These are phyloP conservation scores for Fusarium nisikadoi DNA, from an alignment of 2,329 filamentous ascomycete genomes.

Conservation along the genomic window DNA sequence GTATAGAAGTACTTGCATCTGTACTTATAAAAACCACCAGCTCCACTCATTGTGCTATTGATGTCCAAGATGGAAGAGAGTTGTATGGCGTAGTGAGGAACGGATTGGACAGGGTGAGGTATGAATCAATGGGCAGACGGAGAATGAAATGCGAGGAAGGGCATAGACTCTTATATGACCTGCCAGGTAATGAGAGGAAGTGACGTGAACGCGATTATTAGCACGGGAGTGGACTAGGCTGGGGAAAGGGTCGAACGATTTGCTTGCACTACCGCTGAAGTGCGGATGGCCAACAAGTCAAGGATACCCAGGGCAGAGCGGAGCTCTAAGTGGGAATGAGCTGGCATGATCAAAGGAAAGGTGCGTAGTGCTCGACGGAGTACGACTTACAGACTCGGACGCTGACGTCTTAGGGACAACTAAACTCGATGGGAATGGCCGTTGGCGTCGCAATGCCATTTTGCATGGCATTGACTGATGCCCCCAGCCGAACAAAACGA, in stretches of 20 bases:
- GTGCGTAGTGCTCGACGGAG: slow-evolving; percentile 42
- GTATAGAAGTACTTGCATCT: slow-evolving; percentile 66
- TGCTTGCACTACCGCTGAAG: slow-evolving; percentile 43
- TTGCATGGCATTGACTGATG: slow-evolving; percentile 45
- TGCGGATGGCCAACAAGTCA: slow-evolving; percentile 42
- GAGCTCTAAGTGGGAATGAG: slow-evolving; percentile 42
- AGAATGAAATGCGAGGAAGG: slow-evolving; percentile 27
- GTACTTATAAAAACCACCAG: slow-evolving; percentile 63
- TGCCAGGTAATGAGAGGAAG: slow-evolving; percentile 36
- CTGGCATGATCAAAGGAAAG: slow-evolving; percentile 46
- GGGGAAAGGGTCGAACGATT: slow-evolving; percentile 45
- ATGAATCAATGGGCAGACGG: slow-evolving; percentile 26
- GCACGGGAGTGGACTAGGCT: slow-evolving; percentile 35
- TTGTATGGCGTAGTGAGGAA: slow-evolving; percentile 2
- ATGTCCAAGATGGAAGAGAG: slow-evolving; percentile 12
- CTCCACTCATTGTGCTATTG: slow-evolving; percentile 46
- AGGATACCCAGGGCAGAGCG: slow-evolving; percentile 42
- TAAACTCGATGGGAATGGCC: slow-evolving; percentile 45
- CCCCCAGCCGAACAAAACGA: slow-evolving; percentile 37
- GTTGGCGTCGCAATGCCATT: slow-evolving; percentile 45
- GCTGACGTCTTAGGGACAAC: slow-evolving; percentile 44
- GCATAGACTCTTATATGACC: slow-evolving; percentile 40
- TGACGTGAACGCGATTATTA: slow-evolving; percentile 40
- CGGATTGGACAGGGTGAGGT: slow-evolving; percentile 11
- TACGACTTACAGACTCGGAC: slow-evolving; percentile 30